These are phyloP conservation scores for Dendrobium officinale DNA, from an alignment of 106 monocot genomes.

Conservation along the genomic window DNA sequence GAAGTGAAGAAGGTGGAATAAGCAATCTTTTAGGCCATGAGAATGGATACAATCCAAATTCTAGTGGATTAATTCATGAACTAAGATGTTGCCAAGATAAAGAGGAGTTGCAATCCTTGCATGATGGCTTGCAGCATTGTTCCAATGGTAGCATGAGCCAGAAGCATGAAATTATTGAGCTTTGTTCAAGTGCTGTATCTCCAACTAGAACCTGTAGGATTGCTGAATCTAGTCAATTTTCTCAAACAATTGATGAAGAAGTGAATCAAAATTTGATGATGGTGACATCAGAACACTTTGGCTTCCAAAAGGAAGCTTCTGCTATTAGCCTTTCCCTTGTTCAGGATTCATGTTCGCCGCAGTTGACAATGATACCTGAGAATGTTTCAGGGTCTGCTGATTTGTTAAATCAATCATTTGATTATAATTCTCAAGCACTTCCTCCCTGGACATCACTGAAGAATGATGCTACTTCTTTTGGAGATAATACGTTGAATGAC, in stretches of 20 bases:
- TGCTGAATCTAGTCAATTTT: neutral
- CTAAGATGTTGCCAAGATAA: neutral
- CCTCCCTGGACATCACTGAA: neutral
- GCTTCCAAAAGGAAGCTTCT: slow-evolving; percentile 8
- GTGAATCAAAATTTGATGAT: neutral
- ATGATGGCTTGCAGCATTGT: slow-evolving; percentile 40
- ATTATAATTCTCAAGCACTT: slow-evolving; percentile 5
- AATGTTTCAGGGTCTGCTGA: slow-evolving; percentile 2
- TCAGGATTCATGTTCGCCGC: slow-evolving; percentile 12
- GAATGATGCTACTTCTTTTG: slow-evolving; percentile 1
- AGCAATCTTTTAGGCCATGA: neutral
- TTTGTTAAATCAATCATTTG: slow-evolving; percentile 1
- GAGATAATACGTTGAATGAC: slow-evolving; percentile 6
- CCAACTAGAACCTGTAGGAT: neutral
- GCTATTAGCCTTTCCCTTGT: slow-evolving; percentile 1
- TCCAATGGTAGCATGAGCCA: slow-evolving; percentile 15
- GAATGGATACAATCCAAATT: slow-evolving; percentile 7
- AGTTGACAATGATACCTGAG: slow-evolving; percentile 4
- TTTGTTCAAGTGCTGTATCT: neutral
- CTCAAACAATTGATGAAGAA: slow-evolving; percentile 14
- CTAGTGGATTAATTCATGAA: neutral
- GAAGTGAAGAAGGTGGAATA: neutral
- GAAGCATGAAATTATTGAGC: slow-evolving; percentile 3
- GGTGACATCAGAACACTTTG: neutral
- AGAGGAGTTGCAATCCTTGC: slow-evolving; percentile 16